Conservation (phyloP, 257 asterid genomes). For the Solanum piurae region DNA sequence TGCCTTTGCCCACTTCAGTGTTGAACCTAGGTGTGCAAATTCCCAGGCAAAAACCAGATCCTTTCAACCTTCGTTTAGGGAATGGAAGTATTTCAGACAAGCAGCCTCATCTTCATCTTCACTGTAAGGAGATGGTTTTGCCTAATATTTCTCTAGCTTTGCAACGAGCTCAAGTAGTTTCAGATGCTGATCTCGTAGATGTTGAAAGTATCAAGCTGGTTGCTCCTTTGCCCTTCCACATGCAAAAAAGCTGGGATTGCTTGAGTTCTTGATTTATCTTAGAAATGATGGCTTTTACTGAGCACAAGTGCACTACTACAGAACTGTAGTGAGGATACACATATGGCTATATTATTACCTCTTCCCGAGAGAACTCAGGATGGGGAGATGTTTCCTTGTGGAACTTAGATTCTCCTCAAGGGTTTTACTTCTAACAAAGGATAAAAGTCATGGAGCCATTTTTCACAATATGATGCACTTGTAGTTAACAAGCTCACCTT, state of each 20-base stretch:
- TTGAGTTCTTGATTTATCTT: constrained; percentile 11
- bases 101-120: constrained; percentile 75
- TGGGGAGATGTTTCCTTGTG: neutral
- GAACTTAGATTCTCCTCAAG: neutral
- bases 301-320: neutral
- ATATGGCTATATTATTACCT: neutral
- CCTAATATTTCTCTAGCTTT: constrained; percentile 52
- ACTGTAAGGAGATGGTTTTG: constrained; percentile 69
- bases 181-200: constrained; percentile 20
- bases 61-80: constrained; percentile 32
- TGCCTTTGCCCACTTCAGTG: constrained; percentile 11
- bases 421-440: neutral
- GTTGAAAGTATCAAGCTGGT: constrained; percentile 31
- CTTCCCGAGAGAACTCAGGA: neutral
- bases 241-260: constrained; percentile 75
- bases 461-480: neutral
- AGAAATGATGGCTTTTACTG: neutral
- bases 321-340: neutral
- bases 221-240: constrained; percentile 74
- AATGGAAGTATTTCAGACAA: constrained; percentile 58
- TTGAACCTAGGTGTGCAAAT: constrained; percentile 1
- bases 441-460: neutral
- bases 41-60: constrained; percentile 8
- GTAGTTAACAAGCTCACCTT: neutral
- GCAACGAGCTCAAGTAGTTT: constrained; percentile 16